phyloP scores from a whole-genome alignment of 2,329 filamentous ascomycete genomes.

The Zelopaecilomyces penicillatus region DNA sequence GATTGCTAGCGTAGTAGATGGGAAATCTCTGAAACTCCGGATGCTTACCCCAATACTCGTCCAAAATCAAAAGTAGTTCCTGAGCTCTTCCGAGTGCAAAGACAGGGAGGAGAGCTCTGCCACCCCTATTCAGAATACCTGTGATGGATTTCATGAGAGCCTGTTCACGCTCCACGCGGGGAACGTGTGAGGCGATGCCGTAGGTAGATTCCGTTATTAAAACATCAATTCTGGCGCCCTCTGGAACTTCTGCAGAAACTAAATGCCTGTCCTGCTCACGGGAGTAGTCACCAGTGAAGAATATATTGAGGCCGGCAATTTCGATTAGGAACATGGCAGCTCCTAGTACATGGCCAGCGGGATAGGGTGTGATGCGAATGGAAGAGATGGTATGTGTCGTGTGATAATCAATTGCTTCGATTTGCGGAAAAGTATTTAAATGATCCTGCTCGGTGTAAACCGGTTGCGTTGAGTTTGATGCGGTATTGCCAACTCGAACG shows the following conservation, averaged over 20 bases:
- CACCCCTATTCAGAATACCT: constrained; percentile 79
- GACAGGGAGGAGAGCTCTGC: constrained; percentile 87
- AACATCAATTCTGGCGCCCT: constrained; percentile 85
- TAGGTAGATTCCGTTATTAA: constrained; percentile 97
- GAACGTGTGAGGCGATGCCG: constrained; percentile 88
- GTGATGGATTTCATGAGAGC: constrained; percentile 95
- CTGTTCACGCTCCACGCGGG: constrained; percentile 81
- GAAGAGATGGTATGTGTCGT: constrained; percentile 96
- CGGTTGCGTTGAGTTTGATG: constrained; percentile 58
- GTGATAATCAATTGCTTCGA: constrained; percentile 97
- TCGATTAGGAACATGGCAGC: constrained; percentile 98
- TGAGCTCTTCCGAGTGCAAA: constrained; percentile 92
- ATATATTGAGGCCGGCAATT: constrained; percentile 90
- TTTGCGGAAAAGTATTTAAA: constrained; percentile 82
- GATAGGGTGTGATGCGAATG: constrained; percentile 93
- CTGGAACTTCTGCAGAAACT: constrained; percentile 85
- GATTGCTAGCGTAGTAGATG: constrained; percentile 95
- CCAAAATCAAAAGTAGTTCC: constrained; percentile 85
- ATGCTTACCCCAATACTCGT: constrained; percentile 94
- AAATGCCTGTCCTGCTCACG: constrained; percentile 92
- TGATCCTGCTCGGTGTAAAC: constrained; percentile 96
- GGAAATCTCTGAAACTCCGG: constrained; percentile 80
- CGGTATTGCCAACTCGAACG: constrained; percentile 74
- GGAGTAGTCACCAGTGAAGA: constrained; percentile 97
- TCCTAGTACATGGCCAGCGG: constrained; percentile 93